A percentile compares a stretch with the other conserved stretches of the same genome.
phyloP scores from a whole-genome alignment of 305 asterid genomes.

The Coffea humblotiana region DNA sequence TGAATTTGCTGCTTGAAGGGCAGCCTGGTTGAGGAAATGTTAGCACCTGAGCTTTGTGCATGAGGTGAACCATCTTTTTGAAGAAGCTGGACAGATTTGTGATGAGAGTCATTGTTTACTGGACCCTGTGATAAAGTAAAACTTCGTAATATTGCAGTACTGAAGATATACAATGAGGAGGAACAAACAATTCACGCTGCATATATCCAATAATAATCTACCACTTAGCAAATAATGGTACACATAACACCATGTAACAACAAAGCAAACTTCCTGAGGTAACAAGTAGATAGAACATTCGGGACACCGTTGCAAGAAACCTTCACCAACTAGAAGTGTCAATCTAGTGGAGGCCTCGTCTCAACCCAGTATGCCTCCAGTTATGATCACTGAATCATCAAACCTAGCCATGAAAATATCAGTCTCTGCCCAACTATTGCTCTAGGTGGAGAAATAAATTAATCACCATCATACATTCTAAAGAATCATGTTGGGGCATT shows the following conservation, averaged over 20 bases:
- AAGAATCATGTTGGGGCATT: background rate
- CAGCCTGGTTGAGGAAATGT: background rate
- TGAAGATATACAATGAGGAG: background rate
- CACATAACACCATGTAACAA: background rate
- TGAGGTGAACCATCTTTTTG: background rate
- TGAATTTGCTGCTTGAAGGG: background rate
- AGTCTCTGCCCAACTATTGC: no score
- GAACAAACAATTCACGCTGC: background rate
- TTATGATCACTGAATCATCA: background rate
- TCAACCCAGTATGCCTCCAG: background rate
- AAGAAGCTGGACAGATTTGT: background rate
- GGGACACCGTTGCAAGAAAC: background rate
- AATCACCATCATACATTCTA: no score
- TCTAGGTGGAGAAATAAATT: no score
- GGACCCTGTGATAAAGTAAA: background rate
- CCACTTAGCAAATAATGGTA: background rate
- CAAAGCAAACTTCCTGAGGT: background rate
- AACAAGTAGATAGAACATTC: background rate
- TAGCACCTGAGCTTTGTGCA: background rate
- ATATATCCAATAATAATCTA: background rate
- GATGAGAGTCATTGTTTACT: background rate
- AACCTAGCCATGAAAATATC: background rate
- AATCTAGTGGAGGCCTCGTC: background rate
- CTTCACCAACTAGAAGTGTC: background rate
- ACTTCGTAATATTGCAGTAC: background rate